A percentile compares a stretch with the other conserved stretches of the same genome.
These are phyloP conservation scores for Phytophthora palmivora DNA, from an alignment of 352 stramenopile genomes.

Conservation along the genomic window DNA sequence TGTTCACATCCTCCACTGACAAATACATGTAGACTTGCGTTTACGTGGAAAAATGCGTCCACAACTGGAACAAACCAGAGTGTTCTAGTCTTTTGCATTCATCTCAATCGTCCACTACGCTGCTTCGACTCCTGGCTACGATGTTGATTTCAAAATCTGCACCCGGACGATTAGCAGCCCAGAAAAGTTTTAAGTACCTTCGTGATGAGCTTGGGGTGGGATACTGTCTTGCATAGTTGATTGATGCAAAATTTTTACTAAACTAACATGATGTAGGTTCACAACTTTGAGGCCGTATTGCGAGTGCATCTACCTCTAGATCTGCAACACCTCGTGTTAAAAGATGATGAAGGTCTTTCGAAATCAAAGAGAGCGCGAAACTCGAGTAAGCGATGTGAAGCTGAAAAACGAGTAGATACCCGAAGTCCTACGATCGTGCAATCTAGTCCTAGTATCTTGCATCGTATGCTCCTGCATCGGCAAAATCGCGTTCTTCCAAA, in stretches of 20 bases:
- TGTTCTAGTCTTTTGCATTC: slow-evolving; percentile 34
- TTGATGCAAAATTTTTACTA: no score
- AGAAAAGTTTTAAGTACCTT: slow-evolving; percentile 51
- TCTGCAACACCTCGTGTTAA: no score
- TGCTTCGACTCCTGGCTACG: slow-evolving; percentile 37
- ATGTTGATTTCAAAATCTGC: slow-evolving; percentile 54
- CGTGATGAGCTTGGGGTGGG: slow-evolving; percentile 50
- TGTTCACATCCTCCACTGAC: background rate
- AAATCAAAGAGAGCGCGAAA: no score
- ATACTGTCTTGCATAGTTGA: background rate
- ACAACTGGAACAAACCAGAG: slow-evolving; percentile 41
- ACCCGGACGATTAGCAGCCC: slow-evolving; percentile 49
- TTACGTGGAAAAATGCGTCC: slow-evolving; percentile 69
- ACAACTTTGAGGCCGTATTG: slow-evolving; percentile 10
- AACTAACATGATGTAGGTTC: slow-evolving; percentile 4
- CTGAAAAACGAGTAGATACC: no score
- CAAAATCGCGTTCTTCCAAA: no score
- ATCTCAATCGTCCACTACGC: slow-evolving; percentile 16
- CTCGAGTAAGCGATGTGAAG: no score
- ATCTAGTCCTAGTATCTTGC: no score
- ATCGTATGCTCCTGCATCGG: no score
- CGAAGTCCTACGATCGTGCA: no score
- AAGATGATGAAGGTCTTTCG: no score
- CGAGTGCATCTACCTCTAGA: background rate
- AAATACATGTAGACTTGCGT: slow-evolving; percentile 51